Evolutionary conservation across 805 yeast species (phyloP).

Genomic region (Lachancea waltii): DNA sequence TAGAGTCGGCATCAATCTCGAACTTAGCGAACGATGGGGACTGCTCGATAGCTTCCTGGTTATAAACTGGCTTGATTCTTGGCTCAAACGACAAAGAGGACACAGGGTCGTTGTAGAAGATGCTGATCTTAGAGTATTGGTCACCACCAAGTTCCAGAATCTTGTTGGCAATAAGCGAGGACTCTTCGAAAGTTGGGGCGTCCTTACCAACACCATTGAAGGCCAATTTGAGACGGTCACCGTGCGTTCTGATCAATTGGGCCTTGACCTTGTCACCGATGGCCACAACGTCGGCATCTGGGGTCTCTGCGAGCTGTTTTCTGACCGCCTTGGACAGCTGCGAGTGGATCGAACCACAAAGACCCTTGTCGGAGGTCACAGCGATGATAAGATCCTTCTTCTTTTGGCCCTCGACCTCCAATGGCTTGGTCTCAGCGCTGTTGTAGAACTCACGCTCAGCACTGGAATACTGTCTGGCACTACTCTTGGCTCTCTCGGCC

Average conservation of each 20-base stretch:
- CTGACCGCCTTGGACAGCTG: conserved; percentile 88
- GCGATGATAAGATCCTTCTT: conserved; percentile 75
- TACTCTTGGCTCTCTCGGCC: conserved; percentile 91
- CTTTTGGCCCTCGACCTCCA: conserved; percentile 35
- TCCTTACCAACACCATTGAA: conserved; percentile 94
- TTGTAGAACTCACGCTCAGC: conserved; percentile 74
- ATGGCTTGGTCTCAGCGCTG: conserved; percentile 69
- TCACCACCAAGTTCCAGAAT: conserved; percentile 47
- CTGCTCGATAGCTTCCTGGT: conserved; percentile 63
- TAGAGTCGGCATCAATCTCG: conserved; percentile 66
- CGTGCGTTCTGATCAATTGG: conserved; percentile 79
- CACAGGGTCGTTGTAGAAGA: conserved; percentile 81
- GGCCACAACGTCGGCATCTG: conserved; percentile 72
- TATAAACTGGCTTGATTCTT: conserved; percentile 55
- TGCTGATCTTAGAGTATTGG: conserved; percentile 64
- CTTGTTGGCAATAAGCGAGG: conserved; percentile 82
- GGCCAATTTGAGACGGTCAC: conserved; percentile 60
- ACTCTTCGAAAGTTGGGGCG: conserved; percentile 90
- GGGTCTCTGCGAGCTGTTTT: conserved; percentile 50
- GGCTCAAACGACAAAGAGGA: conserved; percentile 91
- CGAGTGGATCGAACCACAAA: conserved; percentile 97
- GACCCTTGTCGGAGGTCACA: conserved; percentile 93
- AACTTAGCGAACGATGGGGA: conserved; percentile 83
- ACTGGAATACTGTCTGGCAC: conserved; percentile 77
- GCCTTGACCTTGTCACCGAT: conserved; percentile 92